A percentile compares a stretch with the other conserved stretches of the same genome.
Conservation (phyloP, 2,329 filamentous ascomycete species). For the Alternaria burnsii region DNA sequence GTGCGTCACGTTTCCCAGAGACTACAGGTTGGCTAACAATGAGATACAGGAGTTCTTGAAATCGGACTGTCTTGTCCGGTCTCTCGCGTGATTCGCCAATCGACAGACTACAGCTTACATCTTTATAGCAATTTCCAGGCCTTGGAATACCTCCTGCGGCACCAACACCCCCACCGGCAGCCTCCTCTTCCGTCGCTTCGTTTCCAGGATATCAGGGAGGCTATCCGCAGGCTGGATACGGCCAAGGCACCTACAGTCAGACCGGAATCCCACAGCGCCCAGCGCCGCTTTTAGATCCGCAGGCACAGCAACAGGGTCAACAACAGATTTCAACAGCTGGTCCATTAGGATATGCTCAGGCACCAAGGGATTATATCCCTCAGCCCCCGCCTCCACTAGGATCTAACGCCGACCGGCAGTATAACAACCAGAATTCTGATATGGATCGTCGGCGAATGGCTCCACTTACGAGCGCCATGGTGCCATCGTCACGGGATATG, state of each 20-base stretch:
- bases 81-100: not conserved
- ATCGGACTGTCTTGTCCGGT: not conserved
- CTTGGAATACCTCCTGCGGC: slow-evolving; percentile 34
- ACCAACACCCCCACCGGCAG: slow-evolving; percentile 39
- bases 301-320: slow-evolving; percentile 16
- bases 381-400: slow-evolving; percentile 21
- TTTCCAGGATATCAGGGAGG: slow-evolving; percentile 26
- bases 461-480: slow-evolving; percentile 20
- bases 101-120: slow-evolving; percentile 14
- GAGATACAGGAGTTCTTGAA: slow-evolving; percentile 17
- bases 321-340: slow-evolving; percentile 18
- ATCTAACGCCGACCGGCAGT: slow-evolving; percentile 30
- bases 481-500: slow-evolving; percentile 16
- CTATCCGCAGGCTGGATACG: slow-evolving; percentile 21
- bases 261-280: slow-evolving; percentile 27
- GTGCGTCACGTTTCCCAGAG: slow-evolving; percentile 10
- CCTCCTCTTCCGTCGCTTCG: slow-evolving; percentile 29
- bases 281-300: slow-evolving; percentile 27
- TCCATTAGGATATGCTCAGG: slow-evolving; percentile 21
- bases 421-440: slow-evolving; percentile 19
- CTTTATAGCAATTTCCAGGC: slow-evolving; percentile 30
- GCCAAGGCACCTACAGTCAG: slow-evolving; percentile 16
- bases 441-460: slow-evolving; percentile 10
- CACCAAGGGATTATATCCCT: slow-evolving; percentile 15
- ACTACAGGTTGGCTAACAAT: slow-evolving; percentile 16